Evolutionary conservation across 257 asterid genomes (phyloP).

Genomic region (Anisodus tanguticus): DNA sequence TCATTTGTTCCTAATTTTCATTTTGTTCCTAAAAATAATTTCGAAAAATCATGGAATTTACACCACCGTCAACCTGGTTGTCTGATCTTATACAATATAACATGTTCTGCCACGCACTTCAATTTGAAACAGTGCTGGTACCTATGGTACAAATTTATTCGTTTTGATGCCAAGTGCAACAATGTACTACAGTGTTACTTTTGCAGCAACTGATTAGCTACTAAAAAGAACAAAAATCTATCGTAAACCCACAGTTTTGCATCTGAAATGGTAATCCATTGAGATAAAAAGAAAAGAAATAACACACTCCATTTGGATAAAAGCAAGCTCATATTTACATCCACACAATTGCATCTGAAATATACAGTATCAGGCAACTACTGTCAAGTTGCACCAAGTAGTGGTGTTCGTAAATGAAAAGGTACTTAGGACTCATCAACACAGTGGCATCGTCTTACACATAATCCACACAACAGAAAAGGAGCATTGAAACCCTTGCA

Average conservation of each 20-base stretch:
- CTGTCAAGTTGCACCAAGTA: too few species aligned
- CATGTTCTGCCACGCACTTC: neutral
- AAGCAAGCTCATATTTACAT: conserved; percentile 9
- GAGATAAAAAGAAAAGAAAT: neutral
- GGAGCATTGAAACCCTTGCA: conserved; percentile 2
- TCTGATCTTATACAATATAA: too few species aligned
- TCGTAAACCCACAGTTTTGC: neutral
- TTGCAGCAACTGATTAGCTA: neutral
- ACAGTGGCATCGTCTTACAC: neutral
- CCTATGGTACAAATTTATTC: neutral
- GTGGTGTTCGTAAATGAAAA: neutral
- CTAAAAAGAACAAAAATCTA: neutral
- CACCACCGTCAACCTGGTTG: neutral
- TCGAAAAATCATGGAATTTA: neutral
- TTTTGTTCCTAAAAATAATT: neutral
- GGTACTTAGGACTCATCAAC: neutral
- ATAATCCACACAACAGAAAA: neutral
- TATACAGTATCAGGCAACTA: neutral
- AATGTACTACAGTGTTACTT: neutral
- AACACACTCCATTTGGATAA: neutral
- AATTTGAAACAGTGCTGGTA: neutral
- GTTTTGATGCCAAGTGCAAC: neutral
- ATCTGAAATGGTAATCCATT: neutral
- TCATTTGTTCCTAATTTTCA: too few species aligned
- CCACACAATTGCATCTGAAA: neutral